Percentiles rank a stretch among this genome's conserved stretches.
Evolutionary conservation across 2,329 filamentous ascomycete genomes (phyloP).

Genomic region (Madurella fahalii): DNA sequence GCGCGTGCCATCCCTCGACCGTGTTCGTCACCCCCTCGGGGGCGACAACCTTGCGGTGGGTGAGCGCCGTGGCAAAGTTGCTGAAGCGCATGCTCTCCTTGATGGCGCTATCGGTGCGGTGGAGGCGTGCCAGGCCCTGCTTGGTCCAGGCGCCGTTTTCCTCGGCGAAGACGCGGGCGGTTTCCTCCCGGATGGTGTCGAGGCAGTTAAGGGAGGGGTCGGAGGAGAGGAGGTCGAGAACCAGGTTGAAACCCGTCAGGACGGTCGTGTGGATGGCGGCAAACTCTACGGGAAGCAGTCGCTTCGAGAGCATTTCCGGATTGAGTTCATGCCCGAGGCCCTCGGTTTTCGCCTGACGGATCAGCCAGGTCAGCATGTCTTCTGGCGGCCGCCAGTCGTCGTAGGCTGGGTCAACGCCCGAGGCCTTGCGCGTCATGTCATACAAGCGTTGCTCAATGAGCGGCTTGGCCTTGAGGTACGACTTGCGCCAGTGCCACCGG

Average conservation of each 20-base stretch:
- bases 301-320: slow-evolving; percentile 45
- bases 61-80: slow-evolving; percentile 43
- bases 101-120: slow-evolving; percentile 48
- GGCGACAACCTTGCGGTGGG: slow-evolving; percentile 44
- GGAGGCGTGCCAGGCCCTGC: slow-evolving; percentile 38
- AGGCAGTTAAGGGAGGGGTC: slow-evolving; percentile 34
- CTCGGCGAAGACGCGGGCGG: slow-evolving; percentile 31
- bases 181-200: slow-evolving; percentile 42
- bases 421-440: slow-evolving; percentile 40
- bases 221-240: slow-evolving; percentile 45
- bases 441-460: slow-evolving; percentile 47
- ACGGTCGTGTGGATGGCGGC: slow-evolving; percentile 57
- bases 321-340: slow-evolving; percentile 40
- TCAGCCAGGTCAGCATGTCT: slow-evolving; percentile 56
- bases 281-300: slow-evolving; percentile 54
- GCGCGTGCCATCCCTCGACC: slow-evolving; percentile 42
- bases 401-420: slow-evolving; percentile 36
- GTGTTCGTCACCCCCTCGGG: slow-evolving; percentile 35
- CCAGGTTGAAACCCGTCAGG: slow-evolving; percentile 44
- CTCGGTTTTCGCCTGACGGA: slow-evolving; percentile 47
- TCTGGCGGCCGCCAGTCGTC: slow-evolving; percentile 45
- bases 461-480: slow-evolving; percentile 41
- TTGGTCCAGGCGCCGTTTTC: slow-evolving; percentile 45
- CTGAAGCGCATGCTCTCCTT: slow-evolving; percentile 50
- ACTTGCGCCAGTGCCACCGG: slow-evolving; percentile 43